phyloP scores from a whole-genome alignment of 805 yeast species.

The Blastobotrys americana region DNA sequence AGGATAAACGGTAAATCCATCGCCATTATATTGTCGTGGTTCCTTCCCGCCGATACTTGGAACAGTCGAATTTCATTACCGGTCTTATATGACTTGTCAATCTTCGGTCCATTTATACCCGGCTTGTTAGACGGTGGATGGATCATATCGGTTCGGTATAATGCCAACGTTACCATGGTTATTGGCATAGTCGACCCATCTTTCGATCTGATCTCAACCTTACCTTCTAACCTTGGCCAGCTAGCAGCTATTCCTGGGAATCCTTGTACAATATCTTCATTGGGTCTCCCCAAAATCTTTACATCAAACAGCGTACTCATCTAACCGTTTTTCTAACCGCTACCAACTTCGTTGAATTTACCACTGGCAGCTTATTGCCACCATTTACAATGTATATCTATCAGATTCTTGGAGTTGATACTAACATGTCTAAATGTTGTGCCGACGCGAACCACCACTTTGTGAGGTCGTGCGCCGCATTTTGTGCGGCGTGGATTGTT shows the following conservation, averaged over 20 bases:
- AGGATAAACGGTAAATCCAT: conserved; percentile 36
- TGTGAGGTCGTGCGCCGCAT: no score
- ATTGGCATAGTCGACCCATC: conserved; percentile 22
- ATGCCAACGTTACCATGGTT: conserved; percentile 28
- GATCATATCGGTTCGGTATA: conserved; percentile 35
- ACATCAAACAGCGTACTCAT: conserved; percentile 19
- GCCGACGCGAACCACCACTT: no score
- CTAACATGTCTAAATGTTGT: no score
- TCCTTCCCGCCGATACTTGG: conserved; percentile 18
- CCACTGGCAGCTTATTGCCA: no score
- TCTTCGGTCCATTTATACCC: conserved; percentile 24
- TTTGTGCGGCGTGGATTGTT: no score
- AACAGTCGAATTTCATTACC: conserved; percentile 28
- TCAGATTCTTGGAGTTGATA: no score
- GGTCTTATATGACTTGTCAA: conserved; percentile 32
- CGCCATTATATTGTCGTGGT: conserved; percentile 23
- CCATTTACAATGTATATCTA: no score
- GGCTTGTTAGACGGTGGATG: conserved; percentile 31
- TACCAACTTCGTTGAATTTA: no score
- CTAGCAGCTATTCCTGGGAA: conserved; percentile 39
- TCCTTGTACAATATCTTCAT: conserved; percentile 36
- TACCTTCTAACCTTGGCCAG: conserved; percentile 36
- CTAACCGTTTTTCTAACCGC: no score
- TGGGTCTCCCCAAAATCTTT: conserved; percentile 32
- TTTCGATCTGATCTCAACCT: conserved; percentile 32